A percentile compares a stretch with the other conserved stretches of the same genome.
These are phyloP conservation scores for Cercospora janseana DNA, from an alignment of 2,329 filamentous ascomycete species.

Conservation along the genomic window DNA sequence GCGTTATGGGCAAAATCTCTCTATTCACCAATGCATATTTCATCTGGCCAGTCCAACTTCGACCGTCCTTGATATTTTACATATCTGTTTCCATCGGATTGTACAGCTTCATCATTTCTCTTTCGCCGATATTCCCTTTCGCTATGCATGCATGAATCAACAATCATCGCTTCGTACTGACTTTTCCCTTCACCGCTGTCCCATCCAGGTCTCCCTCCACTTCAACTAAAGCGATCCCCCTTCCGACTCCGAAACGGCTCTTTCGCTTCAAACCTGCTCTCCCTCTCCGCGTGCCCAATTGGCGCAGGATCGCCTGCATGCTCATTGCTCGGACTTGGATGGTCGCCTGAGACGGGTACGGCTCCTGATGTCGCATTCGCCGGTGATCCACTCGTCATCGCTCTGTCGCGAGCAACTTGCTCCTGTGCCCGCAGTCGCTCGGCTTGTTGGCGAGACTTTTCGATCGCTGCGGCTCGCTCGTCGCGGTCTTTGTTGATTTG, in stretches of 20 bases:
- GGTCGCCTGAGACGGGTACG: constrained; percentile 15
- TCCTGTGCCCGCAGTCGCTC: constrained; percentile 31
- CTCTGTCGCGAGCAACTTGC: constrained; percentile 19
- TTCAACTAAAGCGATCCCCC: constrained; percentile 72
- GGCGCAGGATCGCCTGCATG: constrained; percentile 68
- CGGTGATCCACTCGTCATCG: constrained; percentile 14
- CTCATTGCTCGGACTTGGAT: constrained; percentile 25
- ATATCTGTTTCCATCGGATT: background rate
- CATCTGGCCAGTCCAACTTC: no score
- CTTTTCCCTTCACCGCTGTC: no score
- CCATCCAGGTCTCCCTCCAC: background rate
- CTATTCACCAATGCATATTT: no score
- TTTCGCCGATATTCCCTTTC: background rate
- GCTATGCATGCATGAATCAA: constrained; percentile 12
- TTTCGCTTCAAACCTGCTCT: constrained; percentile 84
- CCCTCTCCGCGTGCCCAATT: constrained; percentile 72
- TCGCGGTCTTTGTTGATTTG: constrained; percentile 88
- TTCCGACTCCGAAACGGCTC: constrained; percentile 74
- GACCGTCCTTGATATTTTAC: constrained; percentile 5
- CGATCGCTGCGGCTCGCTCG: constrained; percentile 66
- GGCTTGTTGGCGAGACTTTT: constrained; percentile 52
- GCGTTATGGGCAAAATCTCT: background rate
- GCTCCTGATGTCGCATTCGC: constrained; percentile 41
- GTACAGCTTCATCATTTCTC: constrained; percentile 6
- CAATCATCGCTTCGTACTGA: constrained; percentile 7